A percentile compares a stretch with the other conserved stretches of the same genome.
Conservation (phyloP, 164 flowering plant genomes). For the Liquidambar formosana region DNA sequence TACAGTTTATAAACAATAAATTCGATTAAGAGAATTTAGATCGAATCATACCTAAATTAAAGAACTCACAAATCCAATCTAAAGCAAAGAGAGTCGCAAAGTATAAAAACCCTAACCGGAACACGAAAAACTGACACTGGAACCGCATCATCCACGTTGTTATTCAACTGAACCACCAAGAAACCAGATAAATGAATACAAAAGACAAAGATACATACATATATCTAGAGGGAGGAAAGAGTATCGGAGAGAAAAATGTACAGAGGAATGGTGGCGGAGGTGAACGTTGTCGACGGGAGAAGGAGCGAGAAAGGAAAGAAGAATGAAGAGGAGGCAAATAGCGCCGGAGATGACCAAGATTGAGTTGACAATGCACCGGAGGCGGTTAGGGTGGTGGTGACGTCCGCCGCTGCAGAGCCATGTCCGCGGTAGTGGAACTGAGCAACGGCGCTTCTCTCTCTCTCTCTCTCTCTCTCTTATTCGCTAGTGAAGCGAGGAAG, state of each 20-base stretch:
- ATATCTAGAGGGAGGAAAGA: not conserved
- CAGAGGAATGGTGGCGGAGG: conserved; percentile 18
- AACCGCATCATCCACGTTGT: conserved; percentile 11
- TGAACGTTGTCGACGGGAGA: conserved; percentile 33
- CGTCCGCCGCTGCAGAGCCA: conserved; percentile 62
- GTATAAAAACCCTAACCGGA: conserved; percentile 46
- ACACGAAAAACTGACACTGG: conserved; percentile 31
- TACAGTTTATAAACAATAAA: conserved; percentile 17
- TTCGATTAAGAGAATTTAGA: not conserved
- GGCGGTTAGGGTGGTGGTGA: conserved; percentile 25
- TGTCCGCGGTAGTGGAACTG: conserved; percentile 11
- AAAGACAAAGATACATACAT: not conserved
- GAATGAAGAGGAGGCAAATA: conserved; percentile 38
- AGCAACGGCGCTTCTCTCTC: not conserved
- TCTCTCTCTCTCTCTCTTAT: no score
- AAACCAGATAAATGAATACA: not conserved
- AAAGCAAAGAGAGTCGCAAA: not conserved
- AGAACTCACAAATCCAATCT: not conserved
- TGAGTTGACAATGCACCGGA: conserved; percentile 30
- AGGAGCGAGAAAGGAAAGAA: conserved; percentile 56
- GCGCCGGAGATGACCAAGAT: conserved; percentile 34
- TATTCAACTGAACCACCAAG: conserved; percentile 16
- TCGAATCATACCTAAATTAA: conserved; percentile 1
- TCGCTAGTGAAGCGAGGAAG: no score
- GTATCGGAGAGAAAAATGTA: conserved; percentile 14